Base-by-base conservation (phyloP, 768 basidiomycete genomes). In the Pulveroboletus sp. region DNA sequence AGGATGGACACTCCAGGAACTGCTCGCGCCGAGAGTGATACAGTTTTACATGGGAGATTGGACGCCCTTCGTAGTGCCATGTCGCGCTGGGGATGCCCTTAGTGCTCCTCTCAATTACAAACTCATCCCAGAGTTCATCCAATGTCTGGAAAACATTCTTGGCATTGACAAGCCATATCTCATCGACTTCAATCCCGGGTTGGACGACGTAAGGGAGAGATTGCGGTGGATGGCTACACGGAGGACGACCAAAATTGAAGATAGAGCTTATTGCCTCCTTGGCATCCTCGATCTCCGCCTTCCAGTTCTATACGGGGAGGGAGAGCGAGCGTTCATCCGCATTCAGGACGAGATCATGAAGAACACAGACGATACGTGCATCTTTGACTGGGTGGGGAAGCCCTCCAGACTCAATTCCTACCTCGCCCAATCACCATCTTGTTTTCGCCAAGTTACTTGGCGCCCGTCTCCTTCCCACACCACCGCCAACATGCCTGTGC, bases 301-400 rank as follows among this genome's bases (percentile, higher is more conserved):
- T 41, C 46, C 76, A 63, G 47, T 53, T 63, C 32, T 66, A 5
- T 63, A 63, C 30, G 62, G 62, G 1, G 63, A 63, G 23, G 57
- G 61, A 12, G 51, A 55, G 3, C 41, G 55, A 12, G 38, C 63
- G 32, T 63, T 63, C 29, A 49, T 53, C 26, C 63, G 63, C 14
- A 57, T 64, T 20, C 60, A 65, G 50, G 60, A 62, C 27, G 57
- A 64, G 43, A 60, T 64, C 40, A 60, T 64, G 63, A 63, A 59
- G 43, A 54, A 52, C 53, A 50, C 57, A 0, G 62, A 64, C 5
- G 60, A 63, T 43, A 59, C 60, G 16, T 38, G 44, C 6, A 64
- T 63, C 39, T 64, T 63, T 37, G 62, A 63, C 45, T 63, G 62
- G 62, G 60, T 63, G 8, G 62, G 62, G 7, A 42, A 47, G 13